These are phyloP conservation scores for Alternaria novae-zelandiae DNA, from an alignment of 2,329 filamentous ascomycete species.

Conservation along the genomic window DNA sequence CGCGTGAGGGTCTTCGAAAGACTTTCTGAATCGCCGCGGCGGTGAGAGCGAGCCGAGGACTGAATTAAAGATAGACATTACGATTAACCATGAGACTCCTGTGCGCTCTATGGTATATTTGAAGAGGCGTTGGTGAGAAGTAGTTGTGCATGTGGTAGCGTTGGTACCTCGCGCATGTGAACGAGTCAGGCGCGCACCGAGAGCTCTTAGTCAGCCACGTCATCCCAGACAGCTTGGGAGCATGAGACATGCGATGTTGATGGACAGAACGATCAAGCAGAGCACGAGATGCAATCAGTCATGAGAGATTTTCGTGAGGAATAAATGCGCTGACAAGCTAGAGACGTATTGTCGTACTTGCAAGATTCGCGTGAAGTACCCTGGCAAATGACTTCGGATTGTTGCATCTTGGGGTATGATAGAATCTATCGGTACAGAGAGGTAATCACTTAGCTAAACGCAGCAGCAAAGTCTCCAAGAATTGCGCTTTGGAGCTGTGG, in stretches of 20 bases:
- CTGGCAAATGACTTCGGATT: background rate
- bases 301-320: background rate
- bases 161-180: conserved; percentile 35
- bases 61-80: conserved; percentile 45
- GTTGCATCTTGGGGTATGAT: background rate
- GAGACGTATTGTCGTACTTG: background rate
- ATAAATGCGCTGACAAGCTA: background rate
- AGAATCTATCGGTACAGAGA: background rate
- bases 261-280: background rate
- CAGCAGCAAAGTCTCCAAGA: background rate
- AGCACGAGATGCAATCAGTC: background rate
- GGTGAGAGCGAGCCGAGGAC: conserved; percentile 46
- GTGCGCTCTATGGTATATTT: background rate
- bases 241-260: background rate
- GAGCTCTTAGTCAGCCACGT: conserved; percentile 28
- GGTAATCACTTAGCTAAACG: background rate
- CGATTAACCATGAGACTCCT: conserved; percentile 1
- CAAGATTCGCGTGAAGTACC: background rate
- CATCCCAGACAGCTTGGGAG: conserved; percentile 1
- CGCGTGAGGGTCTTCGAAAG: conserved; percentile 45
- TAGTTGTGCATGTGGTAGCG: conserved; percentile 23
- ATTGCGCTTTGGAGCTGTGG: background rate
- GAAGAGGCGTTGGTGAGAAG: conserved; percentile 2
- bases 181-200: conserved; percentile 35
- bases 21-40: conserved; percentile 40